phyloP scores from a whole-genome alignment of 2,329 filamentous ascomycete genomes.

The Hypomyces perniciosus region DNA sequence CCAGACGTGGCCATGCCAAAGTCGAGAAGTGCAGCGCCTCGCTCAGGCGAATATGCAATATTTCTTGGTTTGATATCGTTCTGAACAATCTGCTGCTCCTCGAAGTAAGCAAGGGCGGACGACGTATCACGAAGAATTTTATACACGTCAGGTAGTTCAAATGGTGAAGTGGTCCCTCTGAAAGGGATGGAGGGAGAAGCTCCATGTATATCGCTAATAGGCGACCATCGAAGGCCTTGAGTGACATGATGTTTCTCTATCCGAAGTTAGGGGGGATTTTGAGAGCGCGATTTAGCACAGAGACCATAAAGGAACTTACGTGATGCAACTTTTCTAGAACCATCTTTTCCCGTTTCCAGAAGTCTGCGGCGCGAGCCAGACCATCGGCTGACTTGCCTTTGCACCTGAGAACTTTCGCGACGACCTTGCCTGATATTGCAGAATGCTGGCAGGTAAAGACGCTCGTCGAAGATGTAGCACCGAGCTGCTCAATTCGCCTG shows the following conservation, averaged over 20 bases:
- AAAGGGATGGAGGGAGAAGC: too few relatives aligned
- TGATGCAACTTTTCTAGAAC: not conserved
- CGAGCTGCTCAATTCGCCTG: not conserved
- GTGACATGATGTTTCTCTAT: not conserved
- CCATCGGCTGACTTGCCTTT: not conserved
- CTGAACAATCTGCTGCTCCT: too few relatives aligned
- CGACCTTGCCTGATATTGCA: not conserved
- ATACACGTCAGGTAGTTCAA: too few relatives aligned
- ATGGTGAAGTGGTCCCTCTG: too few relatives aligned
- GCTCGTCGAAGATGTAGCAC: not conserved
- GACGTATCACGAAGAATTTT: too few relatives aligned
- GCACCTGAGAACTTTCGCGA: conserved; percentile 2
- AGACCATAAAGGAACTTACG: not conserved
- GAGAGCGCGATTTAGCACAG: not conserved
- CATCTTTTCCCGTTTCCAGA: conserved; percentile 1
- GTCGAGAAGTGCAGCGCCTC: too few relatives aligned
- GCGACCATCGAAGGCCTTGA: conserved; percentile 3
- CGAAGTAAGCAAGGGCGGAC: too few relatives aligned
- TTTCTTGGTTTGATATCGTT: too few relatives aligned
- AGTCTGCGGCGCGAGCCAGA: not conserved
- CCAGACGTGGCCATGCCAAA: too few relatives aligned
- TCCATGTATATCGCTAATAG: not conserved
- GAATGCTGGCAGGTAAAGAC: conserved; percentile 2
- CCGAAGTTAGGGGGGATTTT: not conserved
- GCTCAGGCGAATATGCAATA: too few relatives aligned